Evolutionary conservation across 495 filamentous ascomycete genomes (phyloP).

Genomic region (Neurospora tetrasperma): DNA sequence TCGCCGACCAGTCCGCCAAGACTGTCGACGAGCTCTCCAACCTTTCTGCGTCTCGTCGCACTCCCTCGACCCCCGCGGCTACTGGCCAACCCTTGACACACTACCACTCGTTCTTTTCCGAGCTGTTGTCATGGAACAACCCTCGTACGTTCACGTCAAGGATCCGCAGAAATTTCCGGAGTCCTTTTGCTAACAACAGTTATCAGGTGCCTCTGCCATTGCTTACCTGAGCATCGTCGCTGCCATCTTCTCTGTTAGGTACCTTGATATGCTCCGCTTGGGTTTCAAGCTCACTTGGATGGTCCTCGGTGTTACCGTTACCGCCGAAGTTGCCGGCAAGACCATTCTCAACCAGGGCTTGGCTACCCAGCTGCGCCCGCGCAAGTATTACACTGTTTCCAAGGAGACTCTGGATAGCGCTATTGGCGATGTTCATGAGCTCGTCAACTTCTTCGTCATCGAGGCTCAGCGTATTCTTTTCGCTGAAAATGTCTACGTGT

Average conservation of each 20-base stretch:
- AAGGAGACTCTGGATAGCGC: constrained; percentile 70
- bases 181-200: constrained; percentile 35
- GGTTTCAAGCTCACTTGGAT: constrained; percentile 75
- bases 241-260: constrained; percentile 83
- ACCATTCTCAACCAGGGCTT: constrained; percentile 66
- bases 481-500: constrained; percentile 80
- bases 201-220: constrained; percentile 69
- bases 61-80: constrained; percentile 56
- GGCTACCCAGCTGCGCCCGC: constrained; percentile 76
- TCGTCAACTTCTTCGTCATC: constrained; percentile 95
- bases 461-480: constrained; percentile 93
- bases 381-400: constrained; percentile 84
- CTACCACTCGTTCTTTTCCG: constrained; percentile 94
- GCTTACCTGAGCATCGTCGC: constrained; percentile 63
- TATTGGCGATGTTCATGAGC: constrained; percentile 77
- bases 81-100: constrained; percentile 86
- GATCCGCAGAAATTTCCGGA: constrained; percentile 17
- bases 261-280: constrained; percentile 80
- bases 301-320: constrained; percentile 54
- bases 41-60: constrained; percentile 58
- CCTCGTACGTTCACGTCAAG: constrained; percentile 26
- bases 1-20: constrained; percentile 62
- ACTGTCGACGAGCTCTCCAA: constrained; percentile 65
- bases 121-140: constrained; percentile 61
- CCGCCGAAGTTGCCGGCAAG: constrained; percentile 68